Evolutionary conservation across 2,329 filamentous ascomycete genomes (phyloP), one percentile per base, ranked within the genome.

Genomic region (Fusarium zealandicum): DNA sequence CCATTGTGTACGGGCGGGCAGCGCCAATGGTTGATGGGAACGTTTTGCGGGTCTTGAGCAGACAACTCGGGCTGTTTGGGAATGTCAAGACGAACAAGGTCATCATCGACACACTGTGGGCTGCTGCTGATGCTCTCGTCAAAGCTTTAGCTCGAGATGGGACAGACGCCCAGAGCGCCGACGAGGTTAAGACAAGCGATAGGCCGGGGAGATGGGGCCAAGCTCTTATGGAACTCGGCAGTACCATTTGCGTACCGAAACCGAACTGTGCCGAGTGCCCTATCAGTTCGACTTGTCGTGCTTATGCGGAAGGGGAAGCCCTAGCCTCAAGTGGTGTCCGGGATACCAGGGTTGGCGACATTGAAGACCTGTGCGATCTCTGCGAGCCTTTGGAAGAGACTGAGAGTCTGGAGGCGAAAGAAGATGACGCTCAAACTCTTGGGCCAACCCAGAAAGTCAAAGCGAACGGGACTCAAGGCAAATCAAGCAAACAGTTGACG

Each of bases 1-100:
- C 83, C 46, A 88, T 88, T 43, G 84, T 85, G 1, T 88, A 85
- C 61, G 85, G 85, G 0, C 74, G 76, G 20, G 73, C 84, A 0
- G 82, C 80, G 28, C 78, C 85, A 2, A 84, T 88, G 77, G 82
- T 88, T 0, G 85, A 88, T 61, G 85, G 85, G 9, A 88, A 88
- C 52, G 85, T 88, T 7, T 67, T 84, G 17, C 75, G 85, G 10
- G 85, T 88, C 16, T 67, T 88, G 52, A 85, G 82, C 55, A 74
- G 85, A 18, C 85, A 87, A 68, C 71, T 87, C 16, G 85, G 83
- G 0, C 57, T 88, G 0, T 75, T 80, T 31, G 81, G 77, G 10
- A 81, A 86, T 59, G 78, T 80, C 11, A 86, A 87, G 66, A 74
- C 79, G 6, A 81, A 84, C 56, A 85, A 80, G 63, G 58, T 65